Evolutionary conservation across 2,329 filamentous ascomycete species (phyloP), one percentile per base, ranked within the genome.

Genomic region (Phyllosticta citrichinensis): DNA sequence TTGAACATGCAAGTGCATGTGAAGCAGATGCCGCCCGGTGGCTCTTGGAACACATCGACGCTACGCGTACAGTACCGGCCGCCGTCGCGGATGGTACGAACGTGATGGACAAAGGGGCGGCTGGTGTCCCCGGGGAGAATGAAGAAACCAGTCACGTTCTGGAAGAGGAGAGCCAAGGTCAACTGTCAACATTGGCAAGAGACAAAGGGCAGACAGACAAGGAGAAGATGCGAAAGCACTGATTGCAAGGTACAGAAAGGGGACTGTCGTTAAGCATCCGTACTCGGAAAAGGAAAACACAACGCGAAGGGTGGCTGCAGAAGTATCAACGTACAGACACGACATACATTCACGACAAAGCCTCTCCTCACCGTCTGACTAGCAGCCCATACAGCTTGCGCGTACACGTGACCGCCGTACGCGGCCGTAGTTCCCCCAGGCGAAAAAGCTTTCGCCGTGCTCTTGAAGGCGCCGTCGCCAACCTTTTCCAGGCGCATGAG

Each of bases 351-450:
- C 22, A 83, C 71, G 27, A 82, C 67, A 56, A 81, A 78, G 1
- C 79, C 81, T 27, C 74, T 69, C 5, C 66, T 67, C 12, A 83
- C 78, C 1, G 81, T 83, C 63, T 82, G 78, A 9, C 78, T 77
- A 9, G 81, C 81, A 17, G 81, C 81, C 73, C 79, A 83, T 17
- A 79, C 80, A 33, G 81, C 77, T 68, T 83, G 81, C n/a, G 79
- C 78, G 64, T 79, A 83, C 4, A 83, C 80, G 70, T 84, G 80
- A 1, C 81, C 81, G 12, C 81, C 81, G 68, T 81, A 83, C 0
- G 80, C 77, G 14, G 75, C 71, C 2, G 71, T 71, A 17, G 73
- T 68, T 6, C 70, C 71, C 2, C 74, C 76, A 0, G 79, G 78
- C 11, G 75, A 72, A 63, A 76, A 81, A 0, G 75, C 73, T 57